Percentiles rank a stretch among this genome's conserved stretches.
Evolutionary conservation across 805 yeast species (phyloP).

Genomic region (Teunomyces stri): DNA sequence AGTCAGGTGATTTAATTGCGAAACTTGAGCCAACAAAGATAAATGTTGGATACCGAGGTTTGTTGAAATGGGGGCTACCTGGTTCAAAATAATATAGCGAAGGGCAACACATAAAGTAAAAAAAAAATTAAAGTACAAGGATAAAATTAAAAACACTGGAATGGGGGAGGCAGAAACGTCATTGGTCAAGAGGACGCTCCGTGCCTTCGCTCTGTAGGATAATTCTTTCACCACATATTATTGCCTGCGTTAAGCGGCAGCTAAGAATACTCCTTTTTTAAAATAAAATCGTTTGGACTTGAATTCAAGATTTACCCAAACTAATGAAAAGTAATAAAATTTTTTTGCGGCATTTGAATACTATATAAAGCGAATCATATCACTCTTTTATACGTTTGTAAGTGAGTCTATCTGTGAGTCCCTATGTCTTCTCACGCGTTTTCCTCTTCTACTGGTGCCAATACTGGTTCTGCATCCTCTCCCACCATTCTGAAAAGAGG

Average conservation of each 20-base stretch:
- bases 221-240: too few species aligned
- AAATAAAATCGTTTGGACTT: not conserved
- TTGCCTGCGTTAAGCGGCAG: not conserved
- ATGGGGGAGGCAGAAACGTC: too few species aligned
- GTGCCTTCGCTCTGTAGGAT: too few species aligned
- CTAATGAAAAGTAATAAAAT: not conserved
- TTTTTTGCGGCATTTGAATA: conserved; percentile 1
- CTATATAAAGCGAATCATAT: not conserved
- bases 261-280: not conserved
- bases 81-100: not conserved
- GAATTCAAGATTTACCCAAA: not conserved
- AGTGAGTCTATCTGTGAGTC: conserved; percentile 2
- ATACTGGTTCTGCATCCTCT: conserved; percentile 3
- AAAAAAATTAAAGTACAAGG: too few species aligned
- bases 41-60: not conserved
- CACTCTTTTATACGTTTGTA: conserved; percentile 1
- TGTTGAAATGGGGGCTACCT: not conserved
- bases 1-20: not conserved
- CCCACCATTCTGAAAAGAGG: conserved; percentile 11
- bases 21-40: not conserved
- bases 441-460: conserved; percentile 7
- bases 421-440: conserved; percentile 6
- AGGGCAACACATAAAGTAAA: not conserved
- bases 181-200: too few species aligned
- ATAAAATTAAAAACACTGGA: too few species aligned